phyloP scores from a whole-genome alignment of 495 filamentous ascomycete species.

The Hypoxylon trugodes region DNA sequence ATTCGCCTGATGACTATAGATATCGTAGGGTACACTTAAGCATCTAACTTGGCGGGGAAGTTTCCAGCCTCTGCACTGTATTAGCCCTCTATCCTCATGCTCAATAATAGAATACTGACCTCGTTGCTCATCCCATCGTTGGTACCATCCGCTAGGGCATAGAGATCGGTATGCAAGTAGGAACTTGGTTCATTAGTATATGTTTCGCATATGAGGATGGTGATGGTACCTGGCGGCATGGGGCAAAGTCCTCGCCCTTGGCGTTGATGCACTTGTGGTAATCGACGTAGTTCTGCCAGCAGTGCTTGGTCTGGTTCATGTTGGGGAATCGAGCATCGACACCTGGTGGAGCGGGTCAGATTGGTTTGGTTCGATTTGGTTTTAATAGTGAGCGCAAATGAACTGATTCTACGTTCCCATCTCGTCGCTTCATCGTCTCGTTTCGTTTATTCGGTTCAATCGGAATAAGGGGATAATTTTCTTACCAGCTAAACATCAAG shows the following conservation, averaged over 20 bases:
- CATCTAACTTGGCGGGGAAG: constrained; percentile 80
- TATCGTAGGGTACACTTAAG: constrained; percentile 47
- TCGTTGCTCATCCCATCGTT: constrained; percentile 97
- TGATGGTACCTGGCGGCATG: constrained; percentile 86
- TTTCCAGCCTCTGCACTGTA: constrained; percentile 78
- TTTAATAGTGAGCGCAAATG: background rate
- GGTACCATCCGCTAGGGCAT: constrained; percentile 93
- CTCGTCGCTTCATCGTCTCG: constrained; percentile 12
- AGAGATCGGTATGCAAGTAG: constrained; percentile 93
- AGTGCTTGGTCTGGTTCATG: constrained; percentile 91
- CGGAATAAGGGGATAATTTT: constrained; percentile 12
- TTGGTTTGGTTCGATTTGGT: too few relatives aligned
- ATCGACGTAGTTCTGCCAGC: constrained; percentile 99
- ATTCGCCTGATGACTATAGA: constrained; percentile 21
- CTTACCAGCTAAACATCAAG: constrained; percentile 58
- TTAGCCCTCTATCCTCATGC: constrained; percentile 31
- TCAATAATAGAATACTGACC: constrained; percentile 64
- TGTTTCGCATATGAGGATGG: constrained; percentile 6
- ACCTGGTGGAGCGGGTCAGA: constrained; percentile 63
- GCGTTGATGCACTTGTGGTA: constrained; percentile 99
- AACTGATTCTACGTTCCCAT: background rate
- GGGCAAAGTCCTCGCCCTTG: constrained; percentile 98
- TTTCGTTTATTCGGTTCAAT: constrained; percentile 24
- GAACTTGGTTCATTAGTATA: constrained; percentile 68
- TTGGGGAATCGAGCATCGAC: constrained; percentile 99